phyloP scores from a whole-genome alignment of 2,329 filamentous ascomycete genomes.

The Verticillium longisporum region DNA sequence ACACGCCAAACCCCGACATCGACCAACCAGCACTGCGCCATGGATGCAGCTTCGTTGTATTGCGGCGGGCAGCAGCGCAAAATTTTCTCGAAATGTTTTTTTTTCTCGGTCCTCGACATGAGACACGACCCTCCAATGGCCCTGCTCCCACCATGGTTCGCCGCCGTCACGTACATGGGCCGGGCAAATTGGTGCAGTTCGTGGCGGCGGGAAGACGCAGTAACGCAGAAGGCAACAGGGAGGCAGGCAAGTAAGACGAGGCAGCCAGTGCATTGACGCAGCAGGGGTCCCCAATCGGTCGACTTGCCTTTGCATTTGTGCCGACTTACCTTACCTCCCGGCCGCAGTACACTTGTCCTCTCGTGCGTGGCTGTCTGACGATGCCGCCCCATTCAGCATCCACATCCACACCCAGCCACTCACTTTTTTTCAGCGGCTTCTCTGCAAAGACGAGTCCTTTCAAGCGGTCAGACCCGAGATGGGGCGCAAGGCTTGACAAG shows the following conservation, averaged over 20 bases:
- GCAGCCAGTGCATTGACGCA: background rate
- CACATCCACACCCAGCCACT: background rate
- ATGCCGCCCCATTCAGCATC: background rate
- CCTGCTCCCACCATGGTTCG: background rate
- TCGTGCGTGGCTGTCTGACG: background rate
- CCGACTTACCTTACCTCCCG: background rate
- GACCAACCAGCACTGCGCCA: constrained; percentile 5
- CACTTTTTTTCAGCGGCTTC: background rate
- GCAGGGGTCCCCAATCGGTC: background rate
- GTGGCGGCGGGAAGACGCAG: background rate
- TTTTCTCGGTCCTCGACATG: background rate
- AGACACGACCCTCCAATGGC: background rate
- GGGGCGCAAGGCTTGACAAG: background rate
- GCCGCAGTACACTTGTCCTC: background rate
- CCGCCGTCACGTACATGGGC: background rate
- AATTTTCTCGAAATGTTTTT: background rate
- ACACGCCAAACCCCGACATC: constrained; percentile 5
- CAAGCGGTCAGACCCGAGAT: constrained; percentile 9
- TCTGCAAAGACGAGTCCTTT: background rate
- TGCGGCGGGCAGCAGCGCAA: background rate
- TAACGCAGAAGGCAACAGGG: background rate
- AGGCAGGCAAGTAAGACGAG: background rate
- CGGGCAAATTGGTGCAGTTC: background rate
- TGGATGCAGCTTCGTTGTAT: constrained; percentile 2
- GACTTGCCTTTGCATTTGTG: background rate